phyloP scores from a whole-genome alignment of 257 asterid genomes.

The Cordia subcordata region DNA sequence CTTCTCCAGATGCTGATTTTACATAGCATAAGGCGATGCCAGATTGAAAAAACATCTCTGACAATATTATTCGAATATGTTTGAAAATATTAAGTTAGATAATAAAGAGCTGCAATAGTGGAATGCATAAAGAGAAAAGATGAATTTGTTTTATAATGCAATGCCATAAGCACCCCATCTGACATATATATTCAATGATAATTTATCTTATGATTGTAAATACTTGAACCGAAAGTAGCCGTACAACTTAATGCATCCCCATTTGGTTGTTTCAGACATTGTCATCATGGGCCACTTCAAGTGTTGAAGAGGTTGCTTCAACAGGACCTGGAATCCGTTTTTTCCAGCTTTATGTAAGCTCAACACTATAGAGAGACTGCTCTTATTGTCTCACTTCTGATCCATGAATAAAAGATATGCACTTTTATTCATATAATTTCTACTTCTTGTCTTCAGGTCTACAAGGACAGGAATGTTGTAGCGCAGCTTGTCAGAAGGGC shows the following conservation, averaged over 20 bases:
- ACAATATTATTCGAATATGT: no score
- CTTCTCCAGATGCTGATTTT: not conserved
- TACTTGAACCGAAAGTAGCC: not conserved
- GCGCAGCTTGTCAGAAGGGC: slow-evolving; percentile 90
- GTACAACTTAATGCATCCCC: slow-evolving; percentile 8
- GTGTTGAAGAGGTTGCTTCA: slow-evolving; percentile 95
- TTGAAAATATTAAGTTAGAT: no score
- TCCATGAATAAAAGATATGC: not conserved
- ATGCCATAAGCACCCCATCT: no score
- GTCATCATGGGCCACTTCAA: slow-evolving; percentile 58
- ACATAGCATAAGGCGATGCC: not conserved
- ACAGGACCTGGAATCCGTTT: slow-evolving; percentile 50
- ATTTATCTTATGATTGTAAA: not conserved
- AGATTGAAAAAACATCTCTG: not conserved
- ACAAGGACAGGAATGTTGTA: slow-evolving; percentile 85
- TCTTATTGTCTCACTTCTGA: not conserved
- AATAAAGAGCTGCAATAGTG: no score
- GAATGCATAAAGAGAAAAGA: no score
- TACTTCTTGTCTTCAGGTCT: slow-evolving; percentile 49
- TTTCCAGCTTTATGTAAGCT: slow-evolving; percentile 47
- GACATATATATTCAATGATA: not conserved
- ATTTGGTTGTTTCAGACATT: slow-evolving; percentile 54
- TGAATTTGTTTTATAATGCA: no score
- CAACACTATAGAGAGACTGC: not conserved
- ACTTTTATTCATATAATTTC: not conserved